These are phyloP conservation scores for Aschersonia sp. DNA, from an alignment of 2,329 filamentous ascomycete genomes.

Conservation along the genomic window DNA sequence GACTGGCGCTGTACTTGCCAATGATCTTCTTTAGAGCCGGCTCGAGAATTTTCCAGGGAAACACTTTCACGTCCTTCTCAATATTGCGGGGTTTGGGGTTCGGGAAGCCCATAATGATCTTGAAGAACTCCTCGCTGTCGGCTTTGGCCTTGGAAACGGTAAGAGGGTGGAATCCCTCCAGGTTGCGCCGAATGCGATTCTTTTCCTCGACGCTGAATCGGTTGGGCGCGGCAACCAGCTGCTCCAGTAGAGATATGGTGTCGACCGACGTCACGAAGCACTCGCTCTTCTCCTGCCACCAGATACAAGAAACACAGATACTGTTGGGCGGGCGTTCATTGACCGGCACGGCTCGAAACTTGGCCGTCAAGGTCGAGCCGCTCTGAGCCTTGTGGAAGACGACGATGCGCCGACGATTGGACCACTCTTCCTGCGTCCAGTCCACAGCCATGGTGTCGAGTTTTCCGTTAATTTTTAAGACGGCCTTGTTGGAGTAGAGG, in stretches of 20 bases:
- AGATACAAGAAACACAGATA: constrained; percentile 95
- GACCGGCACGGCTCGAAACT: constrained; percentile 63
- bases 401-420: constrained; percentile 69
- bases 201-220: constrained; percentile 95
- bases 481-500: constrained; percentile 71
- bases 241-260: constrained; percentile 88
- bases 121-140: constrained; percentile 96
- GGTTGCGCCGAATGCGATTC: constrained; percentile 89
- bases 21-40: constrained; percentile 95
- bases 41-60: constrained; percentile 83
- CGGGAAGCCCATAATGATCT: constrained; percentile 95
- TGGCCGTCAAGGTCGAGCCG: constrained; percentile 68
- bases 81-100: constrained; percentile 94
- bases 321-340: constrained; percentile 71
- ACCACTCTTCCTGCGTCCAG: constrained; percentile 74
- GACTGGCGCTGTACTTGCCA: constrained; percentile 68
- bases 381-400: constrained; percentile 73
- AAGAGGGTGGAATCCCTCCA: constrained; percentile 84
- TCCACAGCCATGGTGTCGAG: constrained; percentile 69
- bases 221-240: constrained; percentile 59
- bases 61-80: constrained; percentile 98
- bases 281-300: constrained; percentile 83
- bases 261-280: constrained; percentile 95
- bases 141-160: constrained; percentile 88
- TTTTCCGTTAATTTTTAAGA: constrained; percentile 74